These are phyloP conservation scores for Talaromyces albobiverticillius DNA, from an alignment of 2,329 filamentous ascomycete genomes.

Conservation along the genomic window DNA sequence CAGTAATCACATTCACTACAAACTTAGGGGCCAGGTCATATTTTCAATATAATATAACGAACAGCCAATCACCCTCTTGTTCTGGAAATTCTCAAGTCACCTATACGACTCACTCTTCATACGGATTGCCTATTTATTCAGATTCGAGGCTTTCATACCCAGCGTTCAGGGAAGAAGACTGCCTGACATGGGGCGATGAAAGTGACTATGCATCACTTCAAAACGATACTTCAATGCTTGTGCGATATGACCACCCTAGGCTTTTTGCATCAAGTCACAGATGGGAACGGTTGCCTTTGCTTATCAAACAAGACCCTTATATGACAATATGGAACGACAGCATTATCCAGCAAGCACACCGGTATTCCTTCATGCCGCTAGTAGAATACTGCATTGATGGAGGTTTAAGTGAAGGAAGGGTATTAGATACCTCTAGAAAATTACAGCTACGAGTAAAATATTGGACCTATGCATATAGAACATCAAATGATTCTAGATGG, in stretches of 20 bases:
- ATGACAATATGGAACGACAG: neutral
- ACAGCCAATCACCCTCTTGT: no score
- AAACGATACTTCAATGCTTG: neutral
- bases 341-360: neutral
- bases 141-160: neutral
- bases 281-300: neutral
- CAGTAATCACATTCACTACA: no score
- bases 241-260: neutral
- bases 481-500: neutral
- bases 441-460: neutral
- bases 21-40: no score
- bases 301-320: neutral
- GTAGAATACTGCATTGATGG: neutral
- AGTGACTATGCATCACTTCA: neutral
- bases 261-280: neutral
- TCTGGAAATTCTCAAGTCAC: no score
- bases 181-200: neutral
- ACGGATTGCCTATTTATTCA: neutral
- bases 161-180: neutral
- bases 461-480: conserved; percentile 1
- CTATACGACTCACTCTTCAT: neutral
- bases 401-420: neutral
- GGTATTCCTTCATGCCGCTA: neutral
- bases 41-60: no score
- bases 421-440: neutral